Percentiles rank a stretch among this genome's conserved stretches.
These are phyloP conservation scores for Thermothielavioides terrestris DNA, from an alignment of 495 filamentous ascomycete species.

Conservation along the genomic window DNA sequence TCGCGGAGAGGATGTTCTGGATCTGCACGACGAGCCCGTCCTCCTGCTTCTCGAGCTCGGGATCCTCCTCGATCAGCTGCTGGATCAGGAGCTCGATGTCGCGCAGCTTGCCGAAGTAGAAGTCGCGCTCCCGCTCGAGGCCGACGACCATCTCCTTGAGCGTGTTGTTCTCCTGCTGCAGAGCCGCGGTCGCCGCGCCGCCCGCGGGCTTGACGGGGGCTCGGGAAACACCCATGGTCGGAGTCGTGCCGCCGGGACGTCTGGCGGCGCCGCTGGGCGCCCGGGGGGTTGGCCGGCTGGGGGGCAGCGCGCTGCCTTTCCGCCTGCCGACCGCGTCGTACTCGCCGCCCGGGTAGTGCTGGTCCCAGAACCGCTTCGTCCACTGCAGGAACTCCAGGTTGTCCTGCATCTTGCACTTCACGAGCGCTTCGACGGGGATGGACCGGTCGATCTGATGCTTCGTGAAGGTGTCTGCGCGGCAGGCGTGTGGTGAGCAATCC, in stretches of 20 bases:
- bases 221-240: conserved; percentile 50
- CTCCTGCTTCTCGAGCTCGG: conserved; percentile 86
- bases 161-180: conserved; percentile 71
- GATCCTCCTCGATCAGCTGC: conserved; percentile 79
- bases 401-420: conserved; percentile 99
- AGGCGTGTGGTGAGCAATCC: conserved; percentile 13
- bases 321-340: conserved; percentile 83
- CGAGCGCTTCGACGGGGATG: conserved; percentile 76
- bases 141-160: conserved; percentile 82
- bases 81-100: conserved; percentile 94
- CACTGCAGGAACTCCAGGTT: conserved; percentile 99
- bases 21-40: conserved; percentile 87
- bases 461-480: conserved; percentile 61
- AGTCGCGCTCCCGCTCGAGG: conserved; percentile 88
- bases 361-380: conserved; percentile 94
- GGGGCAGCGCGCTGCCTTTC: conserved; percentile 64
- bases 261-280: conserved; percentile 39
- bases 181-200: conserved; percentile 51
- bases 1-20: conserved; percentile 93
- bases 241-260: conserved; percentile 58
- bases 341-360: conserved; percentile 91
- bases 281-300: conserved; percentile 37
- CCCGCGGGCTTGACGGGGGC: conserved; percentile 41
- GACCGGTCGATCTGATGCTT: conserved; percentile 78
- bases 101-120: conserved; percentile 96